phyloP scores from a whole-genome alignment of 2,329 filamentous ascomycete genomes.

The Chalaropsis thielavioides region DNA sequence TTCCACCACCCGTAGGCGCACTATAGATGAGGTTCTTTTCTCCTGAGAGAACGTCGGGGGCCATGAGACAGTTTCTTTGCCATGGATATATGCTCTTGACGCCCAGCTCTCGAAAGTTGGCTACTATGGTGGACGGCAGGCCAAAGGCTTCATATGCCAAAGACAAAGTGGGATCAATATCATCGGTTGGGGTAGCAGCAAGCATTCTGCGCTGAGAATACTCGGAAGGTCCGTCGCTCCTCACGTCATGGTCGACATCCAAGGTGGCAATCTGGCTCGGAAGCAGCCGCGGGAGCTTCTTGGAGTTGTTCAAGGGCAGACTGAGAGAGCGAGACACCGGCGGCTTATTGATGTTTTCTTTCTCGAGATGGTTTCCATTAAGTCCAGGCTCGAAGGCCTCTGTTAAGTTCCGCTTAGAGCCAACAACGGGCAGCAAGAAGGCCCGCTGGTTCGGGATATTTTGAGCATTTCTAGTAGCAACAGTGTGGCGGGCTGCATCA shows the following conservation, averaged over 20 bases:
- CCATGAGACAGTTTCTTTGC: constrained; percentile 61
- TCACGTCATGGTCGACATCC: constrained; percentile 9
- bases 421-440: constrained; percentile 3
- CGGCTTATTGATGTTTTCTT: constrained; percentile 1
- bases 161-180: constrained; percentile 40
- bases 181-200: constrained; percentile 39
- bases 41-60: constrained; percentile 49
- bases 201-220: constrained; percentile 42
- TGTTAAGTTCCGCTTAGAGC: constrained; percentile 10
- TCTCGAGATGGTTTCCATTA: neutral
- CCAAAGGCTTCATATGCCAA: constrained; percentile 50
- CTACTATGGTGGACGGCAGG: constrained; percentile 43
- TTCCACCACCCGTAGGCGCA: constrained; percentile 64
- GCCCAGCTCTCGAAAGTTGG: constrained; percentile 52
- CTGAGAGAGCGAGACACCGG: neutral
- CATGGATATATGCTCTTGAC: constrained; percentile 63
- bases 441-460: neutral
- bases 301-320: neutral
- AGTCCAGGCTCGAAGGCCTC: constrained; percentile 12
- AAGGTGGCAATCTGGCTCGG: constrained; percentile 35
- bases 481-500: constrained; percentile 8
- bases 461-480: neutral
- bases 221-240: constrained; percentile 28
- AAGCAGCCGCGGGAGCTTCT: constrained; percentile 22
- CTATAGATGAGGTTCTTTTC: constrained; percentile 62